A percentile compares a stretch with the other conserved stretches of the same genome.
Conservation (phyloP, 768 basidiomycete genomes). For the Suillus spraguei region DNA sequence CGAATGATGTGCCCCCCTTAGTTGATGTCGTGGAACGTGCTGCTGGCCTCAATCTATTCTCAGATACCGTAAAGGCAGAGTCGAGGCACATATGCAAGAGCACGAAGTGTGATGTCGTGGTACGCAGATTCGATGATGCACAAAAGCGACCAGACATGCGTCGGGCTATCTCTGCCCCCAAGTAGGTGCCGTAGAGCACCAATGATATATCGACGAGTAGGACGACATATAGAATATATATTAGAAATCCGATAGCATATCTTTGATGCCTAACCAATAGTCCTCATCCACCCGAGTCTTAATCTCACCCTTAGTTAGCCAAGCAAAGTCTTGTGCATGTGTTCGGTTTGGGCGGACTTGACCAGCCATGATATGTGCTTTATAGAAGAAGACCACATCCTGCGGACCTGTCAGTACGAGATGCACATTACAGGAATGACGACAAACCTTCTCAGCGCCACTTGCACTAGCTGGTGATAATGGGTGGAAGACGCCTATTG, state of each 20-base stretch:
- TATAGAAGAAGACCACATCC: slow-evolving; percentile 87
- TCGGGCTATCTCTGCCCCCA: slow-evolving; percentile 53
- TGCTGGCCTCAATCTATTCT: slow-evolving; percentile 87
- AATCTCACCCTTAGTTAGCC: slow-evolving; percentile 94
- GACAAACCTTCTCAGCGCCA: slow-evolving; percentile 40
- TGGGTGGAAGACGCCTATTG: slow-evolving; percentile 77
- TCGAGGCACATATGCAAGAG: slow-evolving; percentile 89
- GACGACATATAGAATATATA: slow-evolving; percentile 13
- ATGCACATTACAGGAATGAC: not conserved
- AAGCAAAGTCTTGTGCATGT: slow-evolving; percentile 76
- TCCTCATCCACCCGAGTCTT: slow-evolving; percentile 60
- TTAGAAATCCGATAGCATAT: slow-evolving; percentile 72
- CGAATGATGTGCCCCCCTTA: slow-evolving; percentile 31
- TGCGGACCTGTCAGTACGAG: slow-evolving; percentile 32
- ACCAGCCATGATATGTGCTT: slow-evolving; percentile 90
- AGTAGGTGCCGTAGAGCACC: slow-evolving; percentile 5
- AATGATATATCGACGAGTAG: not conserved
- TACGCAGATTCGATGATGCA: slow-evolving; percentile 90
- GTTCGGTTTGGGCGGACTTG: slow-evolving; percentile 66
- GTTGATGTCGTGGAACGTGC: slow-evolving; percentile 93
- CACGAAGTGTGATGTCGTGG: slow-evolving; percentile 85
- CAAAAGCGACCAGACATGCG: slow-evolving; percentile 63
- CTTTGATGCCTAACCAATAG: slow-evolving; percentile 80
- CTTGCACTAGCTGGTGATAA: slow-evolving; percentile 31
- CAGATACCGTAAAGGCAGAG: slow-evolving; percentile 68